phyloP scores from a whole-genome alignment of 192 early-diverging fungal genomes.

The Phlyctochytrium planicorne region DNA sequence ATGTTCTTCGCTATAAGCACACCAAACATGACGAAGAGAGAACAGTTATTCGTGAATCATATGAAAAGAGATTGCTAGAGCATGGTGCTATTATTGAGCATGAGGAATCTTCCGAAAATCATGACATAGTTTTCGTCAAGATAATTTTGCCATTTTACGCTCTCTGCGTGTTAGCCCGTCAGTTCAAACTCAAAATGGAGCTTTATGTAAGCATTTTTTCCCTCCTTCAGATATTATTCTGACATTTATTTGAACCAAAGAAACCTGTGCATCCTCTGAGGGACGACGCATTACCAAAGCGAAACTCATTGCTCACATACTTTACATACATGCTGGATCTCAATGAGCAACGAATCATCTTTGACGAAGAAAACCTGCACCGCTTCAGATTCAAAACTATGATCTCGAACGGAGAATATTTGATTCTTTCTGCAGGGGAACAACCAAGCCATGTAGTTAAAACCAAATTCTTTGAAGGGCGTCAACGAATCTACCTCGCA shows the following conservation, averaged over 20 bases:
- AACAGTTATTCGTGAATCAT: background rate
- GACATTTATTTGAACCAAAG: background rate
- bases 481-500: conserved; percentile 4
- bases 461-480: conserved; percentile 4
- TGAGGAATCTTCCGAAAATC: background rate
- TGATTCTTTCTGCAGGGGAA: background rate
- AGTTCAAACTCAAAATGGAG: background rate
- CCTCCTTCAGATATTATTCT: background rate
- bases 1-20: conserved; percentile 1
- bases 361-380: background rate
- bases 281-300: conserved; percentile 1
- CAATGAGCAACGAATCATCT: background rate
- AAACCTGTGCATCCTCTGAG: conserved; percentile 3
- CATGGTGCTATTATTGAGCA: conserved; percentile 5
- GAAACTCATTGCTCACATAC: background rate
- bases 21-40: background rate
- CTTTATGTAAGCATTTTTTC: background rate
- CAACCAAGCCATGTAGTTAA: conserved; percentile 6
- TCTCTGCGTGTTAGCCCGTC: background rate
- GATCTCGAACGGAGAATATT: background rate
- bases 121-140: conserved; percentile 2
- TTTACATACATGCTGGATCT: background rate
- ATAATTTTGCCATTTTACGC: background rate
- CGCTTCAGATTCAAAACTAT: conserved; percentile 2
- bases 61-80: conserved; percentile 5